Evolutionary conservation across 306 rosid species (phyloP).

Genomic region (Purshia tridentata): DNA sequence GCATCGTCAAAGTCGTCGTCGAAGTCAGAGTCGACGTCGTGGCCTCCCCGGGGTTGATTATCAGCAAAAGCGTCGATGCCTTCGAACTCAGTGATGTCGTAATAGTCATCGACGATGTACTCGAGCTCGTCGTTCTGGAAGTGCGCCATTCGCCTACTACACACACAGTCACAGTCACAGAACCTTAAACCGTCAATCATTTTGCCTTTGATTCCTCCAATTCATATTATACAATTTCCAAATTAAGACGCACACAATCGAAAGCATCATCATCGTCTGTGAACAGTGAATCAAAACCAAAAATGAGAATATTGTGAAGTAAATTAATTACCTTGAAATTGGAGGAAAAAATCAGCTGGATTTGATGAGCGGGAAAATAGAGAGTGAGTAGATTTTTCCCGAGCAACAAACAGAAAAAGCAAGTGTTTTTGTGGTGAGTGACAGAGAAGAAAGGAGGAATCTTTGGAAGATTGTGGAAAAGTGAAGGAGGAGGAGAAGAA

Average conservation of each 20-base stretch:
- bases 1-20: constrained; percentile 61
- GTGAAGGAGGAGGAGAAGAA: neutral
- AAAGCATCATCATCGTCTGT: neutral
- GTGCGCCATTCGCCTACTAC: constrained; percentile 54
- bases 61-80: constrained; percentile 32
- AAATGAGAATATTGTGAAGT: neutral
- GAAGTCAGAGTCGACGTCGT: constrained; percentile 45
- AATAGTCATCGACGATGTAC: constrained; percentile 43
- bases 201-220: neutral
- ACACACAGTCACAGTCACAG: neutral
- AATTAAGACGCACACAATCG: too few relatives aligned
- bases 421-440: neutral
- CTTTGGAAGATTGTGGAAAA: too few relatives aligned
- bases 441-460: neutral
- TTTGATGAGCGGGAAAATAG: neutral
- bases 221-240: neutral
- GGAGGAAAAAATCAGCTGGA: neutral
- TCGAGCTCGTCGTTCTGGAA: constrained; percentile 72
- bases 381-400: neutral
- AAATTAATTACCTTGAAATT: neutral
- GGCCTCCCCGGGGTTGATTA: constrained; percentile 14
- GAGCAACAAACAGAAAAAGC: constrained; percentile 22
- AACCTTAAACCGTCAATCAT: neutral
- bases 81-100: constrained; percentile 48
- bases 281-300: neutral